Evolutionary conservation across 495 filamentous ascomycete species (phyloP), one percentile per base, ranked within the genome.

Genomic region (Neurospora sp.): DNA sequence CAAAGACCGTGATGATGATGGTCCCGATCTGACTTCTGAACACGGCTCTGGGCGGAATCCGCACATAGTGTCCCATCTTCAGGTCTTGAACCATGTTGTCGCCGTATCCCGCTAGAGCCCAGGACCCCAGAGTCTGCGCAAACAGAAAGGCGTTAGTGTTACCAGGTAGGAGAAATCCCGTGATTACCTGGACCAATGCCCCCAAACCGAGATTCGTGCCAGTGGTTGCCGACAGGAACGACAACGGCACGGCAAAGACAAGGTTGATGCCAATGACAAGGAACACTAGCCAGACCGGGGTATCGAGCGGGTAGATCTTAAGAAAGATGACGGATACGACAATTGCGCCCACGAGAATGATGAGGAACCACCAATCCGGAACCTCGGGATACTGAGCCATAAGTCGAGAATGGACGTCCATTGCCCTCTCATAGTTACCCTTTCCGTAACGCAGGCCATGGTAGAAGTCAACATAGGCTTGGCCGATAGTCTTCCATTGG

Each of bases 291-390:
- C 78, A 81, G 6, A 80, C 75, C 42, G 80, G 80, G 14, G 78
- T 81, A 53, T 79, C 76, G 48, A 80, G 72, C 9, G 77, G 83
- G 70, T 85, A 91, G 39, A 84, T 86, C 14, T 82, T 78, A 4
- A 82, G 77, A 9, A 87, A 84, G 11, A 86, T 86, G 14, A 90
- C 78, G 0, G 82, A 82, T 4, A 91, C 80, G 1, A 76, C 85
- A 14, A 87, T 77, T 79, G 88, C 87, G 37, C 78, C 70, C 2
- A 88, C 37, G 6, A 85, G 77, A 16, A 89, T 77, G 2, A 76
- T 71, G 0, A 75, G 81, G 73, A 89, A 90, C 89, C 89, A 91
- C 89, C 89, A 90, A 31, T 89, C 78, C 0, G 89, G 89, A 4
- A 87, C 88, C 8, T 85, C 80, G 72, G 84, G 82, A 78, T 88